phyloP scores from a whole-genome alignment of 202 grass and related monocot species.

The Setaria viridis region DNA sequence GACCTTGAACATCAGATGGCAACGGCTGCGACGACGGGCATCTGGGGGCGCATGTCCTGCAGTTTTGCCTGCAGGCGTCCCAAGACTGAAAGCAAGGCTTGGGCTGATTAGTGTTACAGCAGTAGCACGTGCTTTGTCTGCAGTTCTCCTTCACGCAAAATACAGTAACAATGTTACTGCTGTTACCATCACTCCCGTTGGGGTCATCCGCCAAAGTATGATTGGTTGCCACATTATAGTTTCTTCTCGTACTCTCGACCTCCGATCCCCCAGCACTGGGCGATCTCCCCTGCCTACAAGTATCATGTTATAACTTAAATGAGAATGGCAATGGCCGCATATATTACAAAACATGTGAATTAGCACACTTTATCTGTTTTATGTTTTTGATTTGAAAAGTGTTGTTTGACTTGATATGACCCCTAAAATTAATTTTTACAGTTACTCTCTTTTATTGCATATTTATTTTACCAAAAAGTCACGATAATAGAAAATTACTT shows the following conservation, averaged over 20 bases:
- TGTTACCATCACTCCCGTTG: not conserved
- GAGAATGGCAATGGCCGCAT: not conserved
- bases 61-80: not conserved
- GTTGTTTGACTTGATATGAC: no score
- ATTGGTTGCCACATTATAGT: not conserved
- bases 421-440: no score
- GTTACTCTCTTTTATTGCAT: no score
- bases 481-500: no score
- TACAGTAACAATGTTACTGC: not conserved
- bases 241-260: not conserved
- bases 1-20: not conserved
- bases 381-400: no score
- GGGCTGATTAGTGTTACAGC: not conserved
- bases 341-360: no score
- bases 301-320: no score
- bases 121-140: not conserved
- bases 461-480: no score
- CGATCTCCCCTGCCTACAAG: not conserved
- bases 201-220: not conserved
- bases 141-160: not conserved
- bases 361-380: no score
- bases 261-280: not conserved
- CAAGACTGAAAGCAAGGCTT: not conserved
- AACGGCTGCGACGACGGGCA: not conserved
- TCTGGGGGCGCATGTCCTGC: not conserved